phyloP scores from a whole-genome alignment of 1,284 basidiomycete genomes.

The Cystobasidium slooffiae region DNA sequence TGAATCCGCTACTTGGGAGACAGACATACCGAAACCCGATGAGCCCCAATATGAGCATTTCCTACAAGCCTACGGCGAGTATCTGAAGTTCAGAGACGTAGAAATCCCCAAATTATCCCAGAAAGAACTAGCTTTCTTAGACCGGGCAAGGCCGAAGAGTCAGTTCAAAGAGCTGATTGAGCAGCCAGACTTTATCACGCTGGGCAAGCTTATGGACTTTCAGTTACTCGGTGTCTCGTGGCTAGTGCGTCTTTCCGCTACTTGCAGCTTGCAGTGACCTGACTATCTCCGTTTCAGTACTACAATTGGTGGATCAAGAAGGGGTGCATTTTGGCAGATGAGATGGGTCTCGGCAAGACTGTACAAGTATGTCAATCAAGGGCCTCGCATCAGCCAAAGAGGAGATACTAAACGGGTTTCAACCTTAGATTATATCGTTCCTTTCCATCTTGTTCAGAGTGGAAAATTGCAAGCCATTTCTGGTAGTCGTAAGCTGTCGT shows the following conservation, averaged over 20 bases:
- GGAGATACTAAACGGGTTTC: neutral
- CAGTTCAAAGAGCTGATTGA: constrained; percentile 42
- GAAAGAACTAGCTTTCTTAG: constrained; percentile 46
- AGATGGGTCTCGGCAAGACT: constrained; percentile 94
- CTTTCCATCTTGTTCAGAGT: constrained; percentile 73
- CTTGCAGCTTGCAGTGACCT: constrained; percentile 42
- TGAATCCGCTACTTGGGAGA: constrained; percentile 37
- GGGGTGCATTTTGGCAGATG: constrained; percentile 92
- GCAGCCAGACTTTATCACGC: constrained; percentile 49
- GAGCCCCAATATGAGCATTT: constrained; percentile 48
- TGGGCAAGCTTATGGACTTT: constrained; percentile 51
- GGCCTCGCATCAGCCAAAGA: constrained; percentile 64
- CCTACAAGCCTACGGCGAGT: constrained; percentile 48
- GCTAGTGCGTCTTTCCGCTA: constrained; percentile 60
- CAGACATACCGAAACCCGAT: constrained; percentile 38
- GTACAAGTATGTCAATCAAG: constrained; percentile 78
- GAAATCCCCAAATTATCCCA: constrained; percentile 46
- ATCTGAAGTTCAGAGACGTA: constrained; percentile 40
- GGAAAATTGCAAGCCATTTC: constrained; percentile 71
- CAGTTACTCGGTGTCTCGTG: constrained; percentile 91
- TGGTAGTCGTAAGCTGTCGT: constrained; percentile 68
- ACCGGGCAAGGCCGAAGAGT: constrained; percentile 36
- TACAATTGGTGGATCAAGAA: constrained; percentile 86
- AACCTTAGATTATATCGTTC: constrained; percentile 88
- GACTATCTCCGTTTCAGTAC: constrained; percentile 54